These are phyloP conservation scores for Yarrowia bubula DNA, from an alignment of 805 yeast species.

Conservation along the genomic window DNA sequence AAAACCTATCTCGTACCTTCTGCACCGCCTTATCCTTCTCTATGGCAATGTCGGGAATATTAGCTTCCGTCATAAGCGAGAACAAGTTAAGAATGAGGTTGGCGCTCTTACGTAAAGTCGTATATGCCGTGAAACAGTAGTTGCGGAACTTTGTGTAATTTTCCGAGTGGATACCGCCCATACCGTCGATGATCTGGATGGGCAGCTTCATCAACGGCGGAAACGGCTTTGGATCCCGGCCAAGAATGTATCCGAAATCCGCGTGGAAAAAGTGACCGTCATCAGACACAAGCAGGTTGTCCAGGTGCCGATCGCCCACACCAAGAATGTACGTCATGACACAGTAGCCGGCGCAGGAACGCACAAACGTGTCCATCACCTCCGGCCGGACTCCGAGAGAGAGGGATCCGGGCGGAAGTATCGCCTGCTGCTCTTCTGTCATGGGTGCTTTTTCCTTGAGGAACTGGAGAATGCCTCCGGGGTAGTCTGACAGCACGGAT, in stretches of 20 bases:
- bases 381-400: slow-evolving; percentile 49
- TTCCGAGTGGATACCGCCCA: slow-evolving; percentile 88
- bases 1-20: slow-evolving; percentile 91
- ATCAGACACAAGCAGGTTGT: slow-evolving; percentile 75
- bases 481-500: slow-evolving; percentile 66
- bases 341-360: slow-evolving; percentile 97
- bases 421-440: slow-evolving; percentile 12
- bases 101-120: slow-evolving; percentile 84
- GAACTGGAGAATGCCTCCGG: slow-evolving; percentile 69
- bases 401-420: neutral
- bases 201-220: slow-evolving; percentile 98
- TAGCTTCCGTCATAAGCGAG: slow-evolving; percentile 90
- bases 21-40: slow-evolving; percentile 85
- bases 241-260: slow-evolving; percentile 94
- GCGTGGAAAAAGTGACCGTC: slow-evolving; percentile 95
- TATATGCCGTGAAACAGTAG: slow-evolving; percentile 91
- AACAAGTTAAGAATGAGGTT: slow-evolving; percentile 86
- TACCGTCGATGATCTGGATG: slow-evolving; percentile 93
- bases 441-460: slow-evolving; percentile 46
- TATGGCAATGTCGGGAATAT: slow-evolving; percentile 81
- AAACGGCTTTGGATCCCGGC: slow-evolving; percentile 97
- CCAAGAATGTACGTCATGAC: slow-evolving; percentile 92
- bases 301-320: slow-evolving; percentile 96
- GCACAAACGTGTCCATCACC: slow-evolving; percentile 90
- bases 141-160: slow-evolving; percentile 84